Conservation (phyloP, 1,139 yeast species). For the Protomyces inouyei region DNA sequence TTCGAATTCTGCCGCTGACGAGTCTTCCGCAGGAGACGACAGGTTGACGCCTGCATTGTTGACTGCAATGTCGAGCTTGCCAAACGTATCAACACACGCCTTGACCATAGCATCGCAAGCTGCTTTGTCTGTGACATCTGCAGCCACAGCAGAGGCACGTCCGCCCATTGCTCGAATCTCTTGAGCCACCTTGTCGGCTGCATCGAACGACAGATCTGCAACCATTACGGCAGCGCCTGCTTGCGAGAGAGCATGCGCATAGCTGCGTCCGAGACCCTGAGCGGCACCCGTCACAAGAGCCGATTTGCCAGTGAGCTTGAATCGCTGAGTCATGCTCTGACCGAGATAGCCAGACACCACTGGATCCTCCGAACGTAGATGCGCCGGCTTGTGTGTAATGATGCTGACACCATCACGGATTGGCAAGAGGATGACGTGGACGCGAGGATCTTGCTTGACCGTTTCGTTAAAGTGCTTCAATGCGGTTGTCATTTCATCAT, state of each 20-base stretch:
- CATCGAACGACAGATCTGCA: conserved; percentile 55
- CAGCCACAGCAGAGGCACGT: conserved; percentile 44
- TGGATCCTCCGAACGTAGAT: neutral
- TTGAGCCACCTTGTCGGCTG: conserved; percentile 60
- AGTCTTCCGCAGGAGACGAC: conserved; percentile 39
- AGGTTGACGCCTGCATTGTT: conserved; percentile 89
- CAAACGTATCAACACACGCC: conserved; percentile 80
- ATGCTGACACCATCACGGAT: conserved; percentile 26
- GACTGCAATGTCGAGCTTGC: conserved; percentile 83
- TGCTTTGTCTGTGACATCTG: conserved; percentile 35
- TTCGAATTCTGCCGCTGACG: conserved; percentile 19
- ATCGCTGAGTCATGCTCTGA: conserved; percentile 33
- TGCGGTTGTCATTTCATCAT: conserved; percentile 15
- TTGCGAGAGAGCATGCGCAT: conserved; percentile 80
- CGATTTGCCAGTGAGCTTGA: conserved; percentile 66
- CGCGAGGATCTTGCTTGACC: conserved; percentile 23
- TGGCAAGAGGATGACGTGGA: conserved; percentile 18
- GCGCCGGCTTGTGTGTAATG: conserved; percentile 18
- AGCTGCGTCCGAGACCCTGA: conserved; percentile 77
- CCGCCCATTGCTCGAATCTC: conserved; percentile 53
- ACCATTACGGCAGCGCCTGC: conserved; percentile 82
- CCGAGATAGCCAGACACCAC: conserved; percentile 9
- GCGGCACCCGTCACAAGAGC: conserved; percentile 86
- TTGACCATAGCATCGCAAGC: conserved; percentile 78
- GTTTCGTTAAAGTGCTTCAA: conserved; percentile 18